Evolutionary conservation across 2,329 filamentous ascomycete genomes (phyloP).

Genomic region (Fusarium compactum): DNA sequence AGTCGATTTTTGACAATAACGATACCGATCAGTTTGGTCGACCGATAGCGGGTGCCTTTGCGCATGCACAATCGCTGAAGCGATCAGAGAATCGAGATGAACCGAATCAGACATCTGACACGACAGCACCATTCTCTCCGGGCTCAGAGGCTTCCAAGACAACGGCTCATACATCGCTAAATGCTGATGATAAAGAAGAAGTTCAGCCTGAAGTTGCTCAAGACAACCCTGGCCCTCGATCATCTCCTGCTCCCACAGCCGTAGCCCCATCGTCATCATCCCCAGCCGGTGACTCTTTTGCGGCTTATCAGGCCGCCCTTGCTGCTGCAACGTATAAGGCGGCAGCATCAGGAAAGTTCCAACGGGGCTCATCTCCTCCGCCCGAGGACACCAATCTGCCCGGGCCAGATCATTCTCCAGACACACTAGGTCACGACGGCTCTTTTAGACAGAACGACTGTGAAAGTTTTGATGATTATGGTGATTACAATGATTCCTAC

Average conservation of each 20-base stretch:
- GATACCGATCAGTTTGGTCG: conserved; percentile 73
- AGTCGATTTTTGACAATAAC: conserved; percentile 78
- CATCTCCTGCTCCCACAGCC: conserved; percentile 21
- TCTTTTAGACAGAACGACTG: conserved; percentile 59
- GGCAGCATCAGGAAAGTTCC: conserved; percentile 80
- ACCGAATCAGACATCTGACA: conserved; percentile 61
- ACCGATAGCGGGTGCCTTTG: conserved; percentile 69
- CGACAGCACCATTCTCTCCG: conserved; percentile 59
- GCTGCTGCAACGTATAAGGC: conserved; percentile 84
- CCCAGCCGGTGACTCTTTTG: conserved; percentile 51
- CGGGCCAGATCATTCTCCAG: conserved; percentile 25
- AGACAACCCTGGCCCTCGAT: conserved; percentile 14
- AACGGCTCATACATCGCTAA: conserved; percentile 66
- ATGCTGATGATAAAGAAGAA: conserved; percentile 46
- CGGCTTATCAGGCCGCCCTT: conserved; percentile 85
- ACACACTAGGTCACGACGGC: conserved; percentile 20
- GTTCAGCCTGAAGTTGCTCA: conserved; percentile 15
- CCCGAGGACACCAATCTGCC: conserved; percentile 42
- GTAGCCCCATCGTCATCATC: conserved; percentile 16
- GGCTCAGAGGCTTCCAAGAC: conserved; percentile 60
- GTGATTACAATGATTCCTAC: conserved; percentile 65
- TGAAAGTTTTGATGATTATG: conserved; percentile 50
- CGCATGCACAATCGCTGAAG: conserved; percentile 62
- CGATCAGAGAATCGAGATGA: conserved; percentile 48
- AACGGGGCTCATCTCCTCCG: conserved; percentile 65